These are phyloP conservation scores for Pseudonitzschia multiseries DNA, from an alignment of 108 stramenopile genomes.

Conservation along the genomic window DNA sequence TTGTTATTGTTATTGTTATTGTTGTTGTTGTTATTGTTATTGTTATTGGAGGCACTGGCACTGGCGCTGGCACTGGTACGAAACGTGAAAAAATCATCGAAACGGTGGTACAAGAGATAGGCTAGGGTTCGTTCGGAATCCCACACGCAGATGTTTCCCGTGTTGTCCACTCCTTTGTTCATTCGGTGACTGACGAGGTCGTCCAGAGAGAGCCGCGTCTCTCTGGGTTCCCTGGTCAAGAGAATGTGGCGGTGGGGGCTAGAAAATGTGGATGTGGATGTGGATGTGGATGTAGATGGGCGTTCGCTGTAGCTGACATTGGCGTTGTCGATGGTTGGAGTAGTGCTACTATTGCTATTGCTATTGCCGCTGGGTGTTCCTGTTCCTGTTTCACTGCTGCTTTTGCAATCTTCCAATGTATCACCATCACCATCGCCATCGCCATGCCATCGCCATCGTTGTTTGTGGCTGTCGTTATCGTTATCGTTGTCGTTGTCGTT, in stretches of 20 bases:
- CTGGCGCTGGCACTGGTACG: too few relatives aligned
- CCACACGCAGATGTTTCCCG: slow-evolving; percentile 81
- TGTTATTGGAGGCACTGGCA: too few relatives aligned
- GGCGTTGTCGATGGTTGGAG: neutral
- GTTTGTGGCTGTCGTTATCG: too few relatives aligned
- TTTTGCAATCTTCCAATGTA: too few relatives aligned
- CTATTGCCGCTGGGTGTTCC: too few relatives aligned
- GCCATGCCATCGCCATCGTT: too few relatives aligned
- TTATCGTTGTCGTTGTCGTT: neutral
- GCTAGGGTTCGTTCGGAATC: slow-evolving; percentile 72
- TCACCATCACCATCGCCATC: too few relatives aligned
- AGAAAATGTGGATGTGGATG: too few relatives aligned
- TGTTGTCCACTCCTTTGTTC: slow-evolving; percentile 72
- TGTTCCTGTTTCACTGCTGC: too few relatives aligned
- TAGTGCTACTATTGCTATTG: neutral
- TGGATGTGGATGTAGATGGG: too few relatives aligned
- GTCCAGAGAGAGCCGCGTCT: slow-evolving; percentile 24
- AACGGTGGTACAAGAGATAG: slow-evolving; percentile 32
- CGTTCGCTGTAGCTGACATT: too few relatives aligned
- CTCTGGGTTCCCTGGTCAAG: slow-evolving; percentile 35
- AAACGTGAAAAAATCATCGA: slow-evolving; percentile 21
- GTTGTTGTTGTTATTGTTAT: neutral
- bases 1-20: neutral
- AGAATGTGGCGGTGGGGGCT: neutral
- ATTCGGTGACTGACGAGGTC: slow-evolving; percentile 51